Evolutionary conservation across 176 grass and related monocot genomes (phyloP), one percentile per base, ranked within the genome.

Genomic region (Elymus sibiricus): DNA sequence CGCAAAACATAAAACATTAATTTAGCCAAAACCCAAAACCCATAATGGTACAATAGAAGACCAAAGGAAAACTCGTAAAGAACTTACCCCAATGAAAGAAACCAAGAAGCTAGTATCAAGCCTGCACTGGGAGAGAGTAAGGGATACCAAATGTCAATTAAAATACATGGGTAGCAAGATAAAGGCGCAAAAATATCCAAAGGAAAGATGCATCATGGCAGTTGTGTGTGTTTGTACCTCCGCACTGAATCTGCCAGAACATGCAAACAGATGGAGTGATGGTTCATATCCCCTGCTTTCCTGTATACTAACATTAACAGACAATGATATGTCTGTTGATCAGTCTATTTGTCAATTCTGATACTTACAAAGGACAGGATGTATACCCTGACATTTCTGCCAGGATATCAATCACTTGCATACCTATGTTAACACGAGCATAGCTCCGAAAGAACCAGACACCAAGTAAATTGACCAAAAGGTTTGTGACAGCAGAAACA

Each of bases 211-310:
- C 34, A 70, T 70, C 69, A 74, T 4, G 9, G 31, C 75, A 22
- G 11, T 16, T 28, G 81, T 5, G 44, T 38, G 73, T 70, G 26
- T 77, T 64, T 65, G 22, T 91, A 98, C 96, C 96, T 98, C 49
- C 96, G 82, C 64, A 95, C 90, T 69, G 97, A 98, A 90, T 98
- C 97, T 56, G 97, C 90, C 74, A 98, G 73, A 78, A 98, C 97
- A 88, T 98, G 97, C 61, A 98, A 86, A 79, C 93, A 98, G 35
- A 98, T 88, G 12, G 94, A 96, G 76, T 98, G 97, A 77, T 94
- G 92, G 82, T 98, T 98, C 97, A 98, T 96, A 91, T 98, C 97
- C 87, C 96, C 97, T 25, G 97, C 86, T 64, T 95, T 98, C 86
- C 93, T 89, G 86, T 98, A 98, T 78, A 98, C 92, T 98, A 82